Evolutionary conservation across 139 green algal genomes (phyloP), one percentile per base, ranked within the genome.

Genomic region (Mesotaenium endlicherianum): DNA sequence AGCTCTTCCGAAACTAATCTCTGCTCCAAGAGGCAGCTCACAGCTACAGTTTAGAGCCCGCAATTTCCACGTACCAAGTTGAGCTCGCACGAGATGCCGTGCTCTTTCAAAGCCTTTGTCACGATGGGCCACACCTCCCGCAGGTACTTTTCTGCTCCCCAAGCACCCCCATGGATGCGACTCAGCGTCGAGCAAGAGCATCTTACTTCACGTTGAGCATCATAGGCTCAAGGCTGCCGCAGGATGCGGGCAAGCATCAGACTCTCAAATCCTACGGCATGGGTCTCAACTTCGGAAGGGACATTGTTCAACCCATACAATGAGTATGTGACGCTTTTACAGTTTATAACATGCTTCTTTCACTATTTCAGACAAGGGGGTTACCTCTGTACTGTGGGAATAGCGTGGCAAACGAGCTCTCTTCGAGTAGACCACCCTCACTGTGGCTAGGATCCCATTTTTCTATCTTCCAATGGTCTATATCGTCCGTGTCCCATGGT

Each of bases 361-460:
- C n/a, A n/a, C n/a, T n/a, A n/a, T n/a, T n/a, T n/a, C n/a, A 77
- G 69, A 77, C 26, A 77, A 39, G 4, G 38, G 45, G 93, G 93
- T n/a, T 39, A 87, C 82, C 94, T 88, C 95, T 89, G 88, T 99
- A 99, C 88, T 98, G 97, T 34, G 97, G 97, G 60, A 99, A 99
- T 5, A 99, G 89, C 0, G 92, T 95, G 41, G 95, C 95, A 89
- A 99, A 99, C 30, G 93, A 97, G 88, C 89, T 95, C 89, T 99
- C 97, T 84, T 99, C 97, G 58, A 98, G 85, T 70, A 99, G 72
- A 31, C 96, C 95, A 3, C 11, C 43, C 1, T 93, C 94, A 85
- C 98, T 98, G 69, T 98, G 94, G 3, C 86, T 69, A 20, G 88
- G 70, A 3, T 75, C 85, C 42, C 90, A 88, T 55, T 85, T 85